These are phyloP conservation scores for Backusella tarrabulga DNA, from an alignment of 192 early-diverging fungal species.

Conservation along the genomic window DNA sequence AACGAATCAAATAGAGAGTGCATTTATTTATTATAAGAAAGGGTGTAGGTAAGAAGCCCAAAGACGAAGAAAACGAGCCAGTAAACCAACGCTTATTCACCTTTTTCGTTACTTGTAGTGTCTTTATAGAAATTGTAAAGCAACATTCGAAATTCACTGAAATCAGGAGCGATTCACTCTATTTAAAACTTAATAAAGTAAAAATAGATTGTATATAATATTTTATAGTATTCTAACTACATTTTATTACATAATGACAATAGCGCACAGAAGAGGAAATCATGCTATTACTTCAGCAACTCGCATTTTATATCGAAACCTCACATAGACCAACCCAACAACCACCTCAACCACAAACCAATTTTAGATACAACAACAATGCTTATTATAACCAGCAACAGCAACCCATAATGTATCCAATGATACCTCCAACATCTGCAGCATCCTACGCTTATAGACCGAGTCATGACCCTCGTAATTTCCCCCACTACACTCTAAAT, in stretches of 20 bases:
- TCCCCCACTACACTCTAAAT: constrained; percentile 6
- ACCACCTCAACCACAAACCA: neutral
- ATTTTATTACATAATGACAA: neutral
- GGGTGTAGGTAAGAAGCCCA: constrained; percentile 26
- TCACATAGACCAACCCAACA: neutral
- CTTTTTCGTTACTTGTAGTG: constrained; percentile 32
- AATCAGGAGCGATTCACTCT: constrained; percentile 19
- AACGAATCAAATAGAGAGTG: constrained; percentile 25
- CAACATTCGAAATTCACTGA: constrained; percentile 40
- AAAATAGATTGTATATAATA: constrained; percentile 20
- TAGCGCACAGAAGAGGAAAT: neutral
- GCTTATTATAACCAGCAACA: neutral
- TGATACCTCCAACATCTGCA: neutral
- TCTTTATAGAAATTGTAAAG: constrained; percentile 47
- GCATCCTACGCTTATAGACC: neutral
- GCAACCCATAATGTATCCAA: neutral
- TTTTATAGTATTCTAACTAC: neutral
- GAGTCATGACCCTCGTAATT: constrained; percentile 35
- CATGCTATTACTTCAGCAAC: constrained; percentile 16
- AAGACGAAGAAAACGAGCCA: neutral
- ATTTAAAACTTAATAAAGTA: constrained; percentile 35
- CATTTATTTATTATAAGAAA: constrained; percentile 35
- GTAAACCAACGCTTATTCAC: neutral
- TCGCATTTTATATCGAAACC: neutral
- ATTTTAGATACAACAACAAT: neutral